Evolutionary conservation across 2,329 filamentous ascomycete genomes (phyloP).

Genomic region (Chaetomiaceae sp.): DNA sequence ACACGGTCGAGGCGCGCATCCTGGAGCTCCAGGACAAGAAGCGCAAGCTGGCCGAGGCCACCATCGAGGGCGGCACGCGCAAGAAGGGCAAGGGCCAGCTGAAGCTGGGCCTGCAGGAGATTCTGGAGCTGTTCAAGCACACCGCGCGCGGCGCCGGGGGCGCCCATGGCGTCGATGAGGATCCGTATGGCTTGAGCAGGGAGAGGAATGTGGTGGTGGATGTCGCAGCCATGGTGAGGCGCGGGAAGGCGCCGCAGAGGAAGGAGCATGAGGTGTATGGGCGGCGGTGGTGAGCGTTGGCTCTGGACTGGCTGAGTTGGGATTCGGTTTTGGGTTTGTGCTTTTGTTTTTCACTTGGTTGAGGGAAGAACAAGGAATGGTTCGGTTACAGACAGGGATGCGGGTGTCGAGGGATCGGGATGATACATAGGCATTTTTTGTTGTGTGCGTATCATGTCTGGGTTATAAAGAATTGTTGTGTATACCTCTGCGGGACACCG

Average conservation of each 20-base stretch:
- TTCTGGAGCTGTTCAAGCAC: slow-evolving; percentile 79
- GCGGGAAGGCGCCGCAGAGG: slow-evolving; percentile 9
- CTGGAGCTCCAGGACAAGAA: slow-evolving; percentile 93
- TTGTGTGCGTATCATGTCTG: too few species aligned
- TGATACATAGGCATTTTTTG: too few species aligned
- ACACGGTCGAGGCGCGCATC: slow-evolving; percentile 89
- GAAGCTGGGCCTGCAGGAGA: slow-evolving; percentile 89
- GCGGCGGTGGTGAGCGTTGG: slow-evolving; percentile 20
- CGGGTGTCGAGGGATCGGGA: too few species aligned
- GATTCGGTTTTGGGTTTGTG: too few species aligned
- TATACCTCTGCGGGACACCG: too few species aligned
- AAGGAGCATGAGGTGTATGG: slow-evolving; percentile 25
- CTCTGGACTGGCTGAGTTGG: neutral
- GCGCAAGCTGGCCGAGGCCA: slow-evolving; percentile 80
- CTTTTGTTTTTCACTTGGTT: too few species aligned
- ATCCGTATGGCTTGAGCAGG: slow-evolving; percentile 4
- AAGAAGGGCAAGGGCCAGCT: slow-evolving; percentile 54
- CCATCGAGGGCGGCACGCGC: slow-evolving; percentile 74
- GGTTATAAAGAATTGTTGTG: too few species aligned
- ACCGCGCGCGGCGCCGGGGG: slow-evolving; percentile 43
- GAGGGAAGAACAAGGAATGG: too few species aligned
- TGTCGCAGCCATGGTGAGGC: slow-evolving; percentile 6
- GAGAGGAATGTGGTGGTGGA: slow-evolving; percentile 14
- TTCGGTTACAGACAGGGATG: too few species aligned
- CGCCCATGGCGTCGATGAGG: neutral